Evolutionary conservation across 257 asterid species (phyloP), one percentile per base, ranked within the genome.

Genomic region (Solanum bukasovii): DNA sequence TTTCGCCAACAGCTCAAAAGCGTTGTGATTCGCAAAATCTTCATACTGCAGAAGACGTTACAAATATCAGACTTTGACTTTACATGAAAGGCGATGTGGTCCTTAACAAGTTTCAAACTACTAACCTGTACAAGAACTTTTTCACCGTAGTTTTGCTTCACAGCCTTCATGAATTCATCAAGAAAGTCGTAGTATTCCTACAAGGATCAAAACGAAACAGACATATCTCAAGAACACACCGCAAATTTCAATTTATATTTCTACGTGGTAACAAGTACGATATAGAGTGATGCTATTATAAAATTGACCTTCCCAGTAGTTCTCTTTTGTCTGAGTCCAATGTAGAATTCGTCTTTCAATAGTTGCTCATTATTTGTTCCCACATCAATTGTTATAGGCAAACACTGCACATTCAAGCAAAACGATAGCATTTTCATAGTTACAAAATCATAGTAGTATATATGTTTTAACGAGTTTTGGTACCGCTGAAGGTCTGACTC

Each of bases 11-110:
- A 96, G 93, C 95, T 94, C 98, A 91, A 96, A 96, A 46, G 99
- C 99, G 84, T 96, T 95, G 93, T 95, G 99, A 88, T 96, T 96
- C n/a, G 98, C 99, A 86, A 96, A 95, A 93, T 95, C 99, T 92
- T 95, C 99, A 88, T 93, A 95, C 97, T 95, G 93, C 88, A 93
- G 35, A 72, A 40, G 13, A 14, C 27, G 86, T 87, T 31, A 78
- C 49, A 88, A 38, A 3, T 38, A 77, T 75, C 14, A 44, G 86
- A 82, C 4, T 68, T 74, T 85, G 83, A 37, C 29, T 65, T 88
- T 56, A 44, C 20, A 87, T 68, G 88, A 84, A 84, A 33, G 25
- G 71, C 73, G 68, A 61, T 74, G 5, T 63, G 38, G 44, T 34
- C 21, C 73, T 49, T 65, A 75, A 74, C 81, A 78, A 9, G 35